Evolutionary conservation across 2,329 filamentous ascomycete species (phyloP).

Genomic region (Fusarium nanum): DNA sequence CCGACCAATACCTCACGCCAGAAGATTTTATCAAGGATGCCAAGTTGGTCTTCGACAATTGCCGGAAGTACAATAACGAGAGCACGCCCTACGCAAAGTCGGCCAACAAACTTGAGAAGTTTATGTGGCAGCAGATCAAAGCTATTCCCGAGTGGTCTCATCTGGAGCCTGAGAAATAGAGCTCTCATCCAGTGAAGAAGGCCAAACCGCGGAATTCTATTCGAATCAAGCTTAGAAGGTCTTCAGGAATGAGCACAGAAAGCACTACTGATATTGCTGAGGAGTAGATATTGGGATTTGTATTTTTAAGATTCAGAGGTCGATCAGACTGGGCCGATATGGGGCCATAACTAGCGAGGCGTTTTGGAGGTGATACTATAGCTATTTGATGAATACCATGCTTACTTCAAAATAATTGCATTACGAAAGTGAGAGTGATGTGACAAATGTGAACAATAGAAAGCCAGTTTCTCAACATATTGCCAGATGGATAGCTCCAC

Average conservation of each 20-base stretch:
- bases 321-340: constrained; percentile 1
- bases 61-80: constrained; percentile 95
- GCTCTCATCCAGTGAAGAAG: constrained; percentile 26
- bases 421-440: not conserved
- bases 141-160: constrained; percentile 93
- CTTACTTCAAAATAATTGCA: not conserved
- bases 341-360: constrained; percentile 31
- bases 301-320: not conserved
- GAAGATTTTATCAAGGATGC: constrained; percentile 94
- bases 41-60: constrained; percentile 92
- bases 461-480: not conserved
- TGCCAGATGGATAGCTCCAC: too few relatives aligned
- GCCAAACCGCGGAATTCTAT: constrained; percentile 20
- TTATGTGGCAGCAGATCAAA: constrained; percentile 93
- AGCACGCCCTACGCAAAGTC: constrained; percentile 95
- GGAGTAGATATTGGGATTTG: not conserved
- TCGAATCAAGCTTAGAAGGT: constrained; percentile 13
- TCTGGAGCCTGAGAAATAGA: constrained; percentile 62
- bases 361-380: constrained; percentile 23
- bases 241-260: not conserved
- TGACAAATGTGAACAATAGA: not conserved
- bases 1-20: constrained; percentile 88
- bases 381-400: constrained; percentile 13
- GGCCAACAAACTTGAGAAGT: constrained; percentile 92
- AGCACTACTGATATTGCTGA: not conserved